These are phyloP conservation scores for Erodium trifolium DNA, from an alignment of 441 rosid genomes.

Conservation along the genomic window DNA sequence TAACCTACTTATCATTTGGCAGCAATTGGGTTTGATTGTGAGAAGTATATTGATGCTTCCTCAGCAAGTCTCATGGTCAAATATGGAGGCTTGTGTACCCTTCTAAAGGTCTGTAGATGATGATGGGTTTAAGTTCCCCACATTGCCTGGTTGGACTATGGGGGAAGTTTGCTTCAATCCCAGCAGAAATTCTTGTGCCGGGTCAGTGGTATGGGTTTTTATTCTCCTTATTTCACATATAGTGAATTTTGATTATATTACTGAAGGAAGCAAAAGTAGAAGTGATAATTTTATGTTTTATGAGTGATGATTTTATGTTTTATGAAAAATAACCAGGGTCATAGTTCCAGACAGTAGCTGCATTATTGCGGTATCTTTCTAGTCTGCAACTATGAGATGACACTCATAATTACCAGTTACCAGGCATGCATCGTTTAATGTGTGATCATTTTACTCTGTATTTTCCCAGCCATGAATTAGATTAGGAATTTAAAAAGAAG, in stretches of 20 bases:
- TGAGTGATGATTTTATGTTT: neutral
- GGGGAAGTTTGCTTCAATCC: neutral
- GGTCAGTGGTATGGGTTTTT: slow-evolving; percentile 2
- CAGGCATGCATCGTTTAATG: no score
- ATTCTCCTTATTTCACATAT: neutral
- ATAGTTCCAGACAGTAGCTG: no score
- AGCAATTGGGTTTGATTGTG: slow-evolving; percentile 15
- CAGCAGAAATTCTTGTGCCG: neutral
- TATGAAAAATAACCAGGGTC: no score
- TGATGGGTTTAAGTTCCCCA: neutral
- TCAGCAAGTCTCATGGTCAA: slow-evolving; percentile 42
- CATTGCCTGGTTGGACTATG: no score
- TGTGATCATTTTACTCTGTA: neutral
- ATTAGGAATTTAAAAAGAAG: neutral
- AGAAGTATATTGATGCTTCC: slow-evolving; percentile 33
- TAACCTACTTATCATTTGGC: slow-evolving; percentile 5
- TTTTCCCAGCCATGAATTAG: neutral
- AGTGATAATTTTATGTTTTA: neutral
- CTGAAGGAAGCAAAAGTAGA: no score
- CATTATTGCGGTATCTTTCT: neutral
- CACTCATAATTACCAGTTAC: no score
- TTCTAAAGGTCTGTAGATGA: slow-evolving; percentile 9
- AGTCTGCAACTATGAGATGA: neutral
- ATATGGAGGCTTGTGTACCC: slow-evolving; percentile 45
- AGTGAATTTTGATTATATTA: neutral